Percentiles rank a stretch among this genome's conserved stretches.
Conservation (phyloP, 2,329 filamentous ascomycete species). For the Trichophyton benhamiae region DNA sequence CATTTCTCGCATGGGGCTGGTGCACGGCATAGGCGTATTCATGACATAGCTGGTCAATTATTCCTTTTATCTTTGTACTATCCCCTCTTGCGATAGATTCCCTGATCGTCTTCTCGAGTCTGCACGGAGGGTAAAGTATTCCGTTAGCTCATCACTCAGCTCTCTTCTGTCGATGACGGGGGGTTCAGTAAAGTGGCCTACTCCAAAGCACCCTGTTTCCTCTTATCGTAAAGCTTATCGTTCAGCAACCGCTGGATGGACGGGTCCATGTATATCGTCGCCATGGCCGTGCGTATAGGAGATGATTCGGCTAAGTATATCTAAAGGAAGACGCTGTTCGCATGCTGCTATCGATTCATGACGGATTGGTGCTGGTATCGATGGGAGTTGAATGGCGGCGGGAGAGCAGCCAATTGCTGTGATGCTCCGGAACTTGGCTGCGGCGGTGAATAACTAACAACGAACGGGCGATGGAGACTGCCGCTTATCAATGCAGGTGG, state of each 20-base stretch:
- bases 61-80: conserved; percentile 66
- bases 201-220: conserved; percentile 94
- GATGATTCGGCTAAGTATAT: neutral
- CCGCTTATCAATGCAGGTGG: neutral
- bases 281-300: conserved; percentile 6
- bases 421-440: neutral
- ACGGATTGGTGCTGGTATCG: neutral
- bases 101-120: conserved; percentile 80
- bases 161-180: neutral
- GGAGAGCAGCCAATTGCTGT: conserved; percentile 3
- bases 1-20: conserved; percentile 91
- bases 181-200: conserved; percentile 38
- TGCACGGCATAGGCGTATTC: conserved; percentile 97
- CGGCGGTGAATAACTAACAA: neutral
- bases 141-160: neutral
- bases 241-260: conserved; percentile 83
- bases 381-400: neutral
- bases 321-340: neutral
- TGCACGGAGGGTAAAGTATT: conserved; percentile 26
- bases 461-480: neutral
- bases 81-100: conserved; percentile 67
- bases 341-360: conserved; percentile 3
- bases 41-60: conserved; percentile 91
- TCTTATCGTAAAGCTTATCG: conserved; percentile 97
- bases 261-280: conserved; percentile 55